A percentile compares a stretch with the other conserved stretches of the same genome.
Conservation (phyloP, 352 stramenopile species). For the Achlya hypogyna region DNA sequence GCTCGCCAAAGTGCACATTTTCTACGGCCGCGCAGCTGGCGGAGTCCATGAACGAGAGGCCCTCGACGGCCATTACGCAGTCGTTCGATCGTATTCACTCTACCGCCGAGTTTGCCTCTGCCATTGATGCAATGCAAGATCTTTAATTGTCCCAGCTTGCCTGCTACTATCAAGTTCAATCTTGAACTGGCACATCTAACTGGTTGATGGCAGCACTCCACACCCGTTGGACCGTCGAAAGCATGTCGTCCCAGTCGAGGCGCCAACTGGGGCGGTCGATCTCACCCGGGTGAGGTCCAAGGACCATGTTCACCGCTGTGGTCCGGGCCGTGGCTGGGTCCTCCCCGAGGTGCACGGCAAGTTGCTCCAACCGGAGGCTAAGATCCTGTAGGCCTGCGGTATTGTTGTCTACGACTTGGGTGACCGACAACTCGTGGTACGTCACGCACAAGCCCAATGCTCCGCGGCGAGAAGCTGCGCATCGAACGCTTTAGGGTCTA, state of each 20-base stretch:
- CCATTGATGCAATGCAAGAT: no score
- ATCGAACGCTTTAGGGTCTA: no score
- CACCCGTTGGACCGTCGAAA: neutral
- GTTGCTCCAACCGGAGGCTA: neutral
- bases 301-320: neutral
- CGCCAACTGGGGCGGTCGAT: neutral
- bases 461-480: neutral
- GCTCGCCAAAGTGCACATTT: neutral
- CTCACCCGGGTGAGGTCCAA: neutral
- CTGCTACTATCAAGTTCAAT: neutral
- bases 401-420: neutral
- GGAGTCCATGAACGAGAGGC: no score
- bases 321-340: neutral
- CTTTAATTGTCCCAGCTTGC: no score
- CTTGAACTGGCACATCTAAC: neutral
- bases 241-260: neutral
- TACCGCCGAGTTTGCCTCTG: neutral
- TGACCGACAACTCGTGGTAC: neutral
- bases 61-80: no score
- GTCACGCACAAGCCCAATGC: neutral
- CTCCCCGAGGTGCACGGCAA: neutral
- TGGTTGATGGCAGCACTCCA: slow-evolving; percentile 11
- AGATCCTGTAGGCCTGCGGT: neutral
- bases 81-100: neutral
- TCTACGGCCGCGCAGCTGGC: neutral